Evolutionary conservation across 2,329 filamentous ascomycete genomes (phyloP).

Genomic region (Penicillium psychrosexuale): DNA sequence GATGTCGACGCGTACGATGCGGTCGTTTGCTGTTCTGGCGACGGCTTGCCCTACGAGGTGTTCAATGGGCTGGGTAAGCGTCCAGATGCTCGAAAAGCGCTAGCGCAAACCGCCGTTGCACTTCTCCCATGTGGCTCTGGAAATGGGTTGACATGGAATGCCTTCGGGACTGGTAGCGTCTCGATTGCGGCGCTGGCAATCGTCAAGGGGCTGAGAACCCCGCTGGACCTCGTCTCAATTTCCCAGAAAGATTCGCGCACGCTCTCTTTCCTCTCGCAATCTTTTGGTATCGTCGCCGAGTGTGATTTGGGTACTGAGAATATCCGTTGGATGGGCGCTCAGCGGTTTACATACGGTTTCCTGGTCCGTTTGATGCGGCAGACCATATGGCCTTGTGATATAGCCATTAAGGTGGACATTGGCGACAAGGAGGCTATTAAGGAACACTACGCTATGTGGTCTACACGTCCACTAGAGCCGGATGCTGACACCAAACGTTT

Average conservation of each 20-base stretch:
- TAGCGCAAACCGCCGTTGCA: conserved; percentile 74
- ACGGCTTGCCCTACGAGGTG: conserved; percentile 87
- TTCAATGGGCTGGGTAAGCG: conserved; percentile 87
- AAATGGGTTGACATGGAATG: conserved; percentile 88
- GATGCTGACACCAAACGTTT: conserved; percentile 19
- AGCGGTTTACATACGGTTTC: conserved; percentile 82
- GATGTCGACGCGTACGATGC: conserved; percentile 81
- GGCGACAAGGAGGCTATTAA: conserved; percentile 71
- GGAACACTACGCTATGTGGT: conserved; percentile 61
- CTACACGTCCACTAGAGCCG: conserved; percentile 35
- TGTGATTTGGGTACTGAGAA: conserved; percentile 85
- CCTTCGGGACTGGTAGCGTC: conserved; percentile 74
- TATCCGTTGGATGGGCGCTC: conserved; percentile 85
- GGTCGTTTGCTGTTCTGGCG: conserved; percentile 84
- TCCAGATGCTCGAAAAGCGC: conserved; percentile 68
- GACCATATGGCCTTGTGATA: conserved; percentile 81
- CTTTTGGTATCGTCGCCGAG: conserved; percentile 86
- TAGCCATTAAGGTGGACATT: conserved; percentile 79
- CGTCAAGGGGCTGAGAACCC: conserved; percentile 80
- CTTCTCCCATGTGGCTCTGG: conserved; percentile 91
- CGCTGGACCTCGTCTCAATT: conserved; percentile 80
- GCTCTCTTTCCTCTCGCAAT: conserved; percentile 87
- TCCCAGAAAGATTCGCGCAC: conserved; percentile 73
- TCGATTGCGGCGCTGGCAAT: conserved; percentile 76
- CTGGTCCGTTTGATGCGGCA: conserved; percentile 71